Base-by-base conservation (phyloP, 805 yeast species). In the Monosporozyma unispora region DNA sequence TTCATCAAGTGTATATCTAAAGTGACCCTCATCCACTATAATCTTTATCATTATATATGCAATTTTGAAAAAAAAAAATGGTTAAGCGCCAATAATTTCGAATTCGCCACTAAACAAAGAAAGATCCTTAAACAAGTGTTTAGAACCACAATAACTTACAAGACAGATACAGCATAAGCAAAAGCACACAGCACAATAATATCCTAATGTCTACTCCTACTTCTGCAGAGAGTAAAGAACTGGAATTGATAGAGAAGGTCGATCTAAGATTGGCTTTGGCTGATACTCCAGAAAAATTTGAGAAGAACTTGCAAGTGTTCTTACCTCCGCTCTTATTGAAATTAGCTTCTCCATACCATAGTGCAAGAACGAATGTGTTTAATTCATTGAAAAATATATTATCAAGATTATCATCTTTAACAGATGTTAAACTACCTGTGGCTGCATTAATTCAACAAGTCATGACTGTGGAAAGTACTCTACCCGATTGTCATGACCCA, bases 211-310 rank as follows among this genome's bases (percentile, higher is more conserved):
- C 35, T 3, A n/a, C 16, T 11, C 35, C 22, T 21, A 23, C 19
- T 45, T 23, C 39, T 6, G n/a, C 44, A n/a, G 48, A 46, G 54
- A 73, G 67, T 39, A 68, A 75, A 35, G 95, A 87, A 58, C 64
- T 81, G 44, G 72, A 76, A 1, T 67, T 86, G 50, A 74, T 87
- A 37, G 81, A 82, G 58, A 84, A 82, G 61, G 96, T 87, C 1
- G 97, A 90, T 64, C 76, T 90, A 45, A 72, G 87, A 38, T 72
- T 91, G 18, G 91, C 95, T 1, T 69, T 91, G 40, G 87, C 97
- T 0, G 78, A 77, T 45, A 71, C 82, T 0, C 84, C 82, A 44
- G 73, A 67, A 2, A 84, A 84, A 58, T 76, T 89, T 48, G 82
- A 84, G 59, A 60, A 75, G 1, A 67, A 82, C 4, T 62, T 93